These are phyloP conservation scores for Cryptococcus floricola DNA, from an alignment of 1,284 basidiomycete genomes.

Conservation along the genomic window DNA sequence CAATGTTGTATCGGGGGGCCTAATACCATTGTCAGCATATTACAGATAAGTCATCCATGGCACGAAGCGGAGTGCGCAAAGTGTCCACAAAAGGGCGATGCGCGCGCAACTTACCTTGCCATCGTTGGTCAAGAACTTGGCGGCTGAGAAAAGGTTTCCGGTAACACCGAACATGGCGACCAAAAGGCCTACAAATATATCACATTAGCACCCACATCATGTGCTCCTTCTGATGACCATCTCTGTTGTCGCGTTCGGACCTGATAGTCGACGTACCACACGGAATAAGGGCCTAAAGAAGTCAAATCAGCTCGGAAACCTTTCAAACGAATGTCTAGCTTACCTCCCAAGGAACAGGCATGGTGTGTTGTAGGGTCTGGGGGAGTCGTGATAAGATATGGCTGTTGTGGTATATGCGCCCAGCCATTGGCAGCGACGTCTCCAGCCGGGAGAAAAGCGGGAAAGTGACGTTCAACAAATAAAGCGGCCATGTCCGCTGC, in stretches of 20 bases:
- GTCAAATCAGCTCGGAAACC: not conserved
- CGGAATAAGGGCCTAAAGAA: constrained; percentile 70
- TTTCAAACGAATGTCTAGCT: constrained; percentile 4
- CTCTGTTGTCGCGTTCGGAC: not conserved
- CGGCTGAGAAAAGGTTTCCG: constrained; percentile 75
- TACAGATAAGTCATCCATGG: not conserved
- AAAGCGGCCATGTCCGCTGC: no score
- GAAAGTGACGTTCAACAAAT: no score
- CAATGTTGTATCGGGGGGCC: constrained; percentile 78
- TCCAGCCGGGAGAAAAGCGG: no score
- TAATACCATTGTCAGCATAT: constrained; percentile 38
- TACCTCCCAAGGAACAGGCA: constrained; percentile 87
- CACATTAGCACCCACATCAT: not conserved
- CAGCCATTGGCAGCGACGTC: no score
- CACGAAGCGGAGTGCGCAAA: not conserved
- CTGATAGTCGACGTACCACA: constrained; percentile 60
- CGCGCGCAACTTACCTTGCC: constrained; percentile 65
- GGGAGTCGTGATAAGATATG: no score
- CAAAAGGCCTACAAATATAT: constrained; percentile 61
- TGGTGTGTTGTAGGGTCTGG: constrained; percentile 35
- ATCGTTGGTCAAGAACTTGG: constrained; percentile 73
- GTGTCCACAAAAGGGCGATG: not conserved
- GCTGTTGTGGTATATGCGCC: no score
- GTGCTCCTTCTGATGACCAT: not conserved
- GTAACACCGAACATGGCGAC: constrained; percentile 83